Evolutionary conservation across 139 green algal genomes (phyloP), one percentile per base, ranked within the genome.

Genomic region (Chlamydomonas eustigma): DNA sequence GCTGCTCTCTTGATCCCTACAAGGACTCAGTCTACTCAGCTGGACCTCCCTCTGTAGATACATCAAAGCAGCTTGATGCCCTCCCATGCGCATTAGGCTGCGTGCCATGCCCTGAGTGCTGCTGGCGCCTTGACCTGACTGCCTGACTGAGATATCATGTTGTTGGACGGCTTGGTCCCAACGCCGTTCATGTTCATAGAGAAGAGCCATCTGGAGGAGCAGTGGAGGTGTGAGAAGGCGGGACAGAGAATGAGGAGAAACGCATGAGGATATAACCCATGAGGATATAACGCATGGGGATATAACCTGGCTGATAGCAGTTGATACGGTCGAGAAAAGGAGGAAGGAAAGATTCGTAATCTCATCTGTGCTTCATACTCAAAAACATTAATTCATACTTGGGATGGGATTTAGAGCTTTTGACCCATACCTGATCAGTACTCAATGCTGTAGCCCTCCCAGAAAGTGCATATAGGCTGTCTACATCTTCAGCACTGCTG

Each of bases 401-500:
- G n/a, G n/a, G n/a, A n/a, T n/a, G n/a, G n/a, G n/a, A n/a, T n/a
- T n/a, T n/a, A n/a, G n/a, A n/a, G n/a, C n/a, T n/a, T n/a, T n/a
- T n/a, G n/a, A n/a, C 67, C 0, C 35, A 5, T 3, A 5, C 67
- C 37, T 3, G 24, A 8, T 22, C 24, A 22, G 12, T 36, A 25
- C 38, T 39, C 0, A 64, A 4, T 30, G 37, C 2, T 25, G 3
- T 39, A 18, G 30, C 64, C 8, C 6, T 32, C 0, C 2, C 76
- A 75, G 81, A 84, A 1, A 97, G 81, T 0, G 86, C 92, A 65
- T 97, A 96, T 1, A 97, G 81, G 32, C 87, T 82, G 66, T 97
- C 92, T 0, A 91, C 89, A 72, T 97, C 92, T 32, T 85, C 80
- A 39, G 94, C 82, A 5, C 78, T 50, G 31, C 78, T 83, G 85